phyloP scores from a whole-genome alignment of 2,329 filamentous ascomycete species.

The Corynespora cassiicola region DNA sequence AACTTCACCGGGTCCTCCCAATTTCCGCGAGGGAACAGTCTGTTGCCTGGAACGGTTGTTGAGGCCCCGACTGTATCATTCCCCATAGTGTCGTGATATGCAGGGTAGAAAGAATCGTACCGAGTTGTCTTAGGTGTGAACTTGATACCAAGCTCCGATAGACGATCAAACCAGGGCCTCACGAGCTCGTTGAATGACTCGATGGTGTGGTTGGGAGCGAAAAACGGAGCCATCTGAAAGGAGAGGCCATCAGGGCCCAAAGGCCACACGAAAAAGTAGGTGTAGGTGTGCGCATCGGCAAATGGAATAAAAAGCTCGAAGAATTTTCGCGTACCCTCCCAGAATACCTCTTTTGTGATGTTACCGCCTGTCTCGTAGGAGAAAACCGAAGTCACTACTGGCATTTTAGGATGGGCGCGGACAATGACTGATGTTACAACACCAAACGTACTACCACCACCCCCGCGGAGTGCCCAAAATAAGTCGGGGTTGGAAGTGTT shows the following conservation, averaged over 20 bases:
- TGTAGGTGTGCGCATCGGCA: slow-evolving; percentile 17
- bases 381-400: slow-evolving; percentile 30
- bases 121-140: slow-evolving; percentile 15
- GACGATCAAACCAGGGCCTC: slow-evolving; percentile 19
- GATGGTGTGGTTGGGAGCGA: slow-evolving; percentile 19
- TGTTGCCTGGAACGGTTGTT: slow-evolving; percentile 16
- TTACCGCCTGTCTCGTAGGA: slow-evolving; percentile 23
- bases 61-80: slow-evolving; percentile 16
- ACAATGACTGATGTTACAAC: slow-evolving; percentile 29
- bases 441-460: slow-evolving; percentile 34
- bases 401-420: slow-evolving; percentile 25
- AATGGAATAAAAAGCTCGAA: slow-evolving; percentile 15
- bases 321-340: slow-evolving; percentile 14
- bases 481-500: slow-evolving; percentile 23
- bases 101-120: slow-evolving; percentile 21
- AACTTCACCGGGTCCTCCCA: slow-evolving; percentile 22
- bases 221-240: slow-evolving; percentile 19
- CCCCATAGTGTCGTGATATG: slow-evolving; percentile 25
- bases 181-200: slow-evolving; percentile 13
- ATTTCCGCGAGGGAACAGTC: slow-evolving; percentile 24
- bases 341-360: slow-evolving; percentile 26
- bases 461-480: slow-evolving; percentile 36
- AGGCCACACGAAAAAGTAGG: slow-evolving; percentile 15
- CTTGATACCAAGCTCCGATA: slow-evolving; percentile 24
- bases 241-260: slow-evolving; percentile 8